Evolutionary conservation across 1,139 yeast genomes (phyloP), one percentile per base, ranked within the genome.

Genomic region (Magnusiomyces magnusii): DNA sequence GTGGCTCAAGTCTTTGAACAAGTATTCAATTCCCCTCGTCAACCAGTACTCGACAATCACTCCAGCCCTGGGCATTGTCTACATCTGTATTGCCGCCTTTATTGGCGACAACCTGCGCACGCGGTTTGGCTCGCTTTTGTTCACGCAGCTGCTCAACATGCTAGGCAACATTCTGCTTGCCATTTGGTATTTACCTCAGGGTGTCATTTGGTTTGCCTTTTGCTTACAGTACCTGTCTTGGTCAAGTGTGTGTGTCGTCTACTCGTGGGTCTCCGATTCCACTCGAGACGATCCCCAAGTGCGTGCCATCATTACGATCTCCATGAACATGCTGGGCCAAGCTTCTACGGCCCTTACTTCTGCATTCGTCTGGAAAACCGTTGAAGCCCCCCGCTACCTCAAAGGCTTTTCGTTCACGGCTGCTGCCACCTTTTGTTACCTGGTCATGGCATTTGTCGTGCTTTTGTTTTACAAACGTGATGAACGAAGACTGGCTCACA

Each of bases 351-450:
- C 67, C 2, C 63, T 61, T 57, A 66, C 66, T 23, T 57, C 66
- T 9, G 65, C 66, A 23, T 52, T 59, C 9, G 61, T 59, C 3
- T 83, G 84, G 76, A 76, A 76, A 53, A 82, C 87, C 0, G 73
- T 69, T 2, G 82, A 81, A 44, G 76, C 80, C 1, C 87, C 86
- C 27, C 68, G 80, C 53, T 82, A 69, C 67, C 70, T 73, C 54
- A 77, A 73, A 63, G 86, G 86, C 58, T 82, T 73, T 67, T 69
- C 77, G 1, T 82, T 78, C 67, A 80, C 86, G 3, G 84, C 86
- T 17, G 65, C 78, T 44, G 73, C 79, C 62, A 85, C 83, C 1
- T 76, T 77, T 21, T 50, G n/a, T 10, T 19, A 19, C 27, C 19
- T 41, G 21, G 27, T 51, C 19, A 23, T 21, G 13, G 54, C 47